phyloP scores from a whole-genome alignment of 2,329 filamentous ascomycete species.

The Aureobasidium sp. region DNA sequence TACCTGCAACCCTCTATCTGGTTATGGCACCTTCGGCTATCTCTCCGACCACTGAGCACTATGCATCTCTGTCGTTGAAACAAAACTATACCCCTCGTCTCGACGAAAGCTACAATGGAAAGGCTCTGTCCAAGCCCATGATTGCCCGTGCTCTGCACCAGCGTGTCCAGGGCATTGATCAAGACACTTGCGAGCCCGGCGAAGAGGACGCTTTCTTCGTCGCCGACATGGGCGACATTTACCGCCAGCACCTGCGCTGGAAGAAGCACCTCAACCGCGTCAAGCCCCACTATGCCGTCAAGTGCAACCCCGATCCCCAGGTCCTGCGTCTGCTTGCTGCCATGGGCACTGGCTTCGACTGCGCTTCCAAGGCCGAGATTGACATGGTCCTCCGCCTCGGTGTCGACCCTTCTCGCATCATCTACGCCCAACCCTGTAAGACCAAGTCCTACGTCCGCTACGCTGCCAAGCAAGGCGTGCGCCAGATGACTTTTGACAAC shows the following conservation, averaged over 20 bases:
- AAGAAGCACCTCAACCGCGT: constrained; percentile 88
- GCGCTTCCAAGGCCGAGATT: constrained; percentile 95
- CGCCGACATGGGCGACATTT: constrained; percentile 94
- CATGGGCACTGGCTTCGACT: constrained; percentile 93
- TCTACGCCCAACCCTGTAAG: constrained; percentile 99
- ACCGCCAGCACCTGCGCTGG: constrained; percentile 97
- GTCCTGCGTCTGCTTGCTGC: constrained; percentile 80
- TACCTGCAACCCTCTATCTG: constrained; percentile 31
- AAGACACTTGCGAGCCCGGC: constrained; percentile 78
- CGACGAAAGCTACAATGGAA: constrained; percentile 34
- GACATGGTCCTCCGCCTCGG: constrained; percentile 80
- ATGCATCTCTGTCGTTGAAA: constrained; percentile 31
- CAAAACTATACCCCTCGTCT: constrained; percentile 17
- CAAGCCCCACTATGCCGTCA: constrained; percentile 97
- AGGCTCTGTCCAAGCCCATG: constrained; percentile 59
- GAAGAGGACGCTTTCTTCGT: constrained; percentile 99
- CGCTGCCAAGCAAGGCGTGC: constrained; percentile 74
- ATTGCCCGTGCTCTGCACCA: constrained; percentile 81
- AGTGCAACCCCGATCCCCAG: constrained; percentile 93
- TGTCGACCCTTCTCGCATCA: constrained; percentile 81
- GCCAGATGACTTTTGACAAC: constrained; percentile 99
- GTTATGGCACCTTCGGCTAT: constrained; percentile 66
- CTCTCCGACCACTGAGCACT: constrained; percentile 35
- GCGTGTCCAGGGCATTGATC: constrained; percentile 74
- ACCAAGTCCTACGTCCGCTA: constrained; percentile 96